A percentile compares a stretch with the other conserved stretches of the same genome.
Conservation (phyloP, 495 filamentous ascomycete genomes). For the Neurospora terricola region DNA sequence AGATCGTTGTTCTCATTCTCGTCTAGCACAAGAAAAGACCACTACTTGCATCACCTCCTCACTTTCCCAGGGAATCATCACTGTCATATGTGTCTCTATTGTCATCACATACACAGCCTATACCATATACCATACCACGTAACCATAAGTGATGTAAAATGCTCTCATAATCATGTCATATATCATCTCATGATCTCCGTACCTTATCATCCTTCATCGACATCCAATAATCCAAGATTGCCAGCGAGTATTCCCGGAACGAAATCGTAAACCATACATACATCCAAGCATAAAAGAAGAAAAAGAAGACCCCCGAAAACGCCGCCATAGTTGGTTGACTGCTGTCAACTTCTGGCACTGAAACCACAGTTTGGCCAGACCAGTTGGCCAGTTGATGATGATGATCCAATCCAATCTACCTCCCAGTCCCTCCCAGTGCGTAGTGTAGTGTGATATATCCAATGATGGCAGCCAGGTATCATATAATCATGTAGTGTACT, state of each 20-base stretch:
- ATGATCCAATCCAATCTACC: no score
- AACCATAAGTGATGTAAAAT: background rate
- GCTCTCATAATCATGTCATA: background rate
- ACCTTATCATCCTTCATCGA: background rate
- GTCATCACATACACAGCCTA: background rate
- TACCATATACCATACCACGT: background rate
- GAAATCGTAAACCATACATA: background rate
- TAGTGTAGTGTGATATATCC: no score
- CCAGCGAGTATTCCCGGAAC: background rate
- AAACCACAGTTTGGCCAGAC: no score
- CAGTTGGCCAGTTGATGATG: no score
- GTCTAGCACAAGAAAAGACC: background rate
- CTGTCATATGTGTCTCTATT: background rate
- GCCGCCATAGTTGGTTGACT: no score
- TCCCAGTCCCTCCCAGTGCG: no score
- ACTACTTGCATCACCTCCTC: no score
- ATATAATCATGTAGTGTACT: background rate
- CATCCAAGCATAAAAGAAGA: background rate
- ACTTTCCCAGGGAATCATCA: background rate
- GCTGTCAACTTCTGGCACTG: no score
- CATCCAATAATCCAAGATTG: background rate
- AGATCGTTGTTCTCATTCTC: background rate
- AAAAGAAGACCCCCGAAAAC: background rate
- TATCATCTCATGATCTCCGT: background rate
- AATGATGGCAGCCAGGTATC: background rate